Conservation (phyloP, 495 filamentous ascomycete genomes). For the Lepraria neglecta region DNA sequence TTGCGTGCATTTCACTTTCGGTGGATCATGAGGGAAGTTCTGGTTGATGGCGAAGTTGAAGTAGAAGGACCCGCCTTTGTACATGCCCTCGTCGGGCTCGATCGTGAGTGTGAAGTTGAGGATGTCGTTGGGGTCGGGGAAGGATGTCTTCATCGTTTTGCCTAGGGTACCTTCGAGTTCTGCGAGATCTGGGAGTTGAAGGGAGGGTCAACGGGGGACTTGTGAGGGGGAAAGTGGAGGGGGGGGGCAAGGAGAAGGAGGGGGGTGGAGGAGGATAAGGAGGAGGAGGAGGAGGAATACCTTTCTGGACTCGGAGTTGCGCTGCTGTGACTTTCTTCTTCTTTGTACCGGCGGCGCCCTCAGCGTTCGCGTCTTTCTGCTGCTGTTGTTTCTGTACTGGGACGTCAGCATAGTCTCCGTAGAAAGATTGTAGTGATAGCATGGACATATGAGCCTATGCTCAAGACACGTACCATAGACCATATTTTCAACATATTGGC, state of each 20-base stretch:
- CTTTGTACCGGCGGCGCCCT: slow-evolving; percentile 65
- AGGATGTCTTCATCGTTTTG: slow-evolving; percentile 83
- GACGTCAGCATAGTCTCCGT: slow-evolving; percentile 4
- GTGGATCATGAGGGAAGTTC: slow-evolving; percentile 95
- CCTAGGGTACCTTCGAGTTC: slow-evolving; percentile 72
- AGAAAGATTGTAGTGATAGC: slow-evolving; percentile 13
- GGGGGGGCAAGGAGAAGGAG: background rate
- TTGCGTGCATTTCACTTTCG: slow-evolving; percentile 94
- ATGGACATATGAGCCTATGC: slow-evolving; percentile 13
- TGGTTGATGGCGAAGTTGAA: slow-evolving; percentile 90
- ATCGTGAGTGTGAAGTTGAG: slow-evolving; percentile 92
- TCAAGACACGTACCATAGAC: slow-evolving; percentile 72
- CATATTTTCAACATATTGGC: slow-evolving; percentile 96
- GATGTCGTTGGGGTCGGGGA: slow-evolving; percentile 93
- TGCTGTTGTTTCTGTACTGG: slow-evolving; percentile 79
- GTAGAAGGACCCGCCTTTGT: slow-evolving; percentile 80
- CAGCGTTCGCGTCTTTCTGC: slow-evolving; percentile 82
- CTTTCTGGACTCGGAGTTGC: slow-evolving; percentile 93
- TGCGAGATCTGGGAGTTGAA: slow-evolving; percentile 63
- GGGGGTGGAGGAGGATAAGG: background rate
- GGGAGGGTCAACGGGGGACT: slow-evolving; percentile 12
- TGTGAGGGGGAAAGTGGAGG: background rate
- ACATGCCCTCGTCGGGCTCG: slow-evolving; percentile 96
- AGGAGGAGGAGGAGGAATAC: slow-evolving; percentile 39
- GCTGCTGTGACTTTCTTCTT: slow-evolving; percentile 98